Conservation (phyloP, 495 filamentous ascomycete species). For the Polyplosphaeria fusca region DNA sequence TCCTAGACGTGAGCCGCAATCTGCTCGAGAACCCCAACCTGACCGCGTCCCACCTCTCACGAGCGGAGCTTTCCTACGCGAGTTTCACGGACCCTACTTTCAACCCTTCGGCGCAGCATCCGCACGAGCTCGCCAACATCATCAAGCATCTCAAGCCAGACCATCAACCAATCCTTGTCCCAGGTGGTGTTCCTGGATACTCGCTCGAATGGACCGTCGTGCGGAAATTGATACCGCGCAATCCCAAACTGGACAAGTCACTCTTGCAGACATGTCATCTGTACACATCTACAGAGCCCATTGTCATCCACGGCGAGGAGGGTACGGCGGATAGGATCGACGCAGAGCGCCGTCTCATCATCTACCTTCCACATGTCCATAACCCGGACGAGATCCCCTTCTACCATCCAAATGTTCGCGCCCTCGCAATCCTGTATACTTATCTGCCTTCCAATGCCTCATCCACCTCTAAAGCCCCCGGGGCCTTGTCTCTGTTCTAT, state of each 20-base stretch:
- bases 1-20: slow-evolving; percentile 64
- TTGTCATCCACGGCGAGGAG: slow-evolving; percentile 18
- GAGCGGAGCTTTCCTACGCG: slow-evolving; percentile 77
- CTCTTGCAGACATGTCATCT: slow-evolving; percentile 79
- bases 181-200: slow-evolving; percentile 49
- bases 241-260: slow-evolving; percentile 66
- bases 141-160: slow-evolving; percentile 37
- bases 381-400: slow-evolving; percentile 65
- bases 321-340: slow-evolving; percentile 11
- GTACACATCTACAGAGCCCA: slow-evolving; percentile 39
- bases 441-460: slow-evolving; percentile 40
- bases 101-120: slow-evolving; percentile 14
- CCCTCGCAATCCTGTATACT: slow-evolving; percentile 70
- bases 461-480: slow-evolving; percentile 38
- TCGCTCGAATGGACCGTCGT: slow-evolving; percentile 59
- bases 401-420: slow-evolving; percentile 76
- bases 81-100: slow-evolving; percentile 40
- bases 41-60: slow-evolving; percentile 76
- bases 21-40: slow-evolving; percentile 82
- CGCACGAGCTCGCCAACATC: slow-evolving; percentile 30
- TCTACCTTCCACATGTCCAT: slow-evolving; percentile 73
- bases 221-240: slow-evolving; percentile 75
- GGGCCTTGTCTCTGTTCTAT: slow-evolving; percentile 65
- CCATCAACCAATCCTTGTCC: slow-evolving; percentile 42
- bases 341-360: slow-evolving; percentile 54